Evolutionary conservation across 495 filamentous ascomycete genomes (phyloP), one percentile per base, ranked within the genome.

Genomic region (Penicillium dipodomyicola): DNA sequence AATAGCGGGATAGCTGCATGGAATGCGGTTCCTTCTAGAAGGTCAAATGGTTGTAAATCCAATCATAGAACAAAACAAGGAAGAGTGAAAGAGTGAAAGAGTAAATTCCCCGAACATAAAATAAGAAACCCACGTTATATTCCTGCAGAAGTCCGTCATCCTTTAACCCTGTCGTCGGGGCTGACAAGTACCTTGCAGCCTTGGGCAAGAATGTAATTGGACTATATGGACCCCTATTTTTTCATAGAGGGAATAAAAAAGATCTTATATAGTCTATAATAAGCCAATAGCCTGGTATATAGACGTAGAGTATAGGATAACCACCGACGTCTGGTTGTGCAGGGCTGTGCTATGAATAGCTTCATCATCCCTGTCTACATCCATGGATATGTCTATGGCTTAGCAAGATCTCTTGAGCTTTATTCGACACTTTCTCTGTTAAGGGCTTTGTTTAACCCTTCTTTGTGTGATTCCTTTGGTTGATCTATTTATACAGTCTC

Each of bases 101-200:
- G 8, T 25, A 49, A 23, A 17, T 45, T 19, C 41, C 12, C 19
- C 48, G 56, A 62, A 47, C 46, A 61, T 56, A 60, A 64, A 62
- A 65, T 62, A 67, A 67, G 64, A 64, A 62, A 54, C 53, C 57
- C 57, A 67, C 62, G 64, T 67, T 67, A 50, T 35, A 41, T 50
- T 55, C 58, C 49, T 66, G 64, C 55, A 64, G 51, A 43, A 32
- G 6, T 30, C 15, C 23, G 7, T 27, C 33, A 30, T 42, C 51
- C 15, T 3, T 33, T 48, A 11, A 45, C 25, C 50, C 50, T 52
- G 39, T 45, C 29, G 8, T 2, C 9, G 51, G 35, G 37, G 35
- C 49, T 52, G 49, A 52, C n/a, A 5, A 40, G 49, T 40, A 52
- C 49, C 35, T 52, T 40, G 22, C 22, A 40, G 49, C 35, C 49